Evolutionary conservation across 306 rosid genomes (phyloP).

Genomic region (Vicia faba): DNA sequence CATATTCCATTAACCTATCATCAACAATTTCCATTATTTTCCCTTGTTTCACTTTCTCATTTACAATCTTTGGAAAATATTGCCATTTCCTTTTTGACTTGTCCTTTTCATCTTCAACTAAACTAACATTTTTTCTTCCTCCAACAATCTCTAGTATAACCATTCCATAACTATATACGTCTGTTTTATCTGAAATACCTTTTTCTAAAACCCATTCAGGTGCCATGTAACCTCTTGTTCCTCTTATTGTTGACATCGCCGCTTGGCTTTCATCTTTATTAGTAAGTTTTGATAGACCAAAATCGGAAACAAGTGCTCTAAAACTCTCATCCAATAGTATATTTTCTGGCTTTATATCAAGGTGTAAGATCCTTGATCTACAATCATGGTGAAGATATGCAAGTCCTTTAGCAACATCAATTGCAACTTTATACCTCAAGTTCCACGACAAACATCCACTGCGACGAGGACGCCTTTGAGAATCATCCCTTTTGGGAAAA

Average conservation of each 20-base stretch:
- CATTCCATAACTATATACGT: conserved; percentile 82
- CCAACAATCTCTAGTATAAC: conserved; percentile 78
- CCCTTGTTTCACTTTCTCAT: conserved; percentile 68
- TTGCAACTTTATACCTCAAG: conserved; percentile 62
- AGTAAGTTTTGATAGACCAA: conserved; percentile 76
- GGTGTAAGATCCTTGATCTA: conserved; percentile 72
- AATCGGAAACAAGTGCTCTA: conserved; percentile 65
- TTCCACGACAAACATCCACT: conserved; percentile 72
- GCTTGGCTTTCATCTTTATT: conserved; percentile 62
- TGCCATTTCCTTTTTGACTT: conserved; percentile 51
- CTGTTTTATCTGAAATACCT: conserved; percentile 74
- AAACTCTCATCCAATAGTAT: conserved; percentile 69
- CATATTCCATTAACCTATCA: conserved; percentile 47
- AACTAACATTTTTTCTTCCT: conserved; percentile 56
- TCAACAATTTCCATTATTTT: conserved; percentile 69
- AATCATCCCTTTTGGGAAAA: conserved; percentile 41
- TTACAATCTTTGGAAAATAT: conserved; percentile 66
- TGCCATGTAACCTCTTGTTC: conserved; percentile 83
- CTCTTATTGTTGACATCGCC: conserved; percentile 58
- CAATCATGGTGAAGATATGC: conserved; percentile 83
- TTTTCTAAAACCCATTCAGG: conserved; percentile 85
- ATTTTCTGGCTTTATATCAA: conserved; percentile 83
- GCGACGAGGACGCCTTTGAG: background rate
- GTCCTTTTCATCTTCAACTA: conserved; percentile 34
- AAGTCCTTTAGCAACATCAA: conserved; percentile 77